These are phyloP conservation scores for Lolium perenne DNA, from an alignment of 176 grass and related monocot genomes.

Conservation along the genomic window DNA sequence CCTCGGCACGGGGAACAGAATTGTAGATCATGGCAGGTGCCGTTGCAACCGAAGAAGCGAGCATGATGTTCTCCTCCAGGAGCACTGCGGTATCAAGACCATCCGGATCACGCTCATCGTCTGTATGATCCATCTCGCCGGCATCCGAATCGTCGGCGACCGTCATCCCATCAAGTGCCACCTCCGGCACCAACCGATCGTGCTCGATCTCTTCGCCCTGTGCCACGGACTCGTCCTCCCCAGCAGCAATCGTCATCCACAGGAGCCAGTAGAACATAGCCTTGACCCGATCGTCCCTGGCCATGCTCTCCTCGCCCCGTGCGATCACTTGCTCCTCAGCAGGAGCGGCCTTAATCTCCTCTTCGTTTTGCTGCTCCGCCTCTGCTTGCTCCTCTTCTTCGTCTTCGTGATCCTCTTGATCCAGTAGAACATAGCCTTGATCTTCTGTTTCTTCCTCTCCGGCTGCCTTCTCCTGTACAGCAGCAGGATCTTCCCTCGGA, in stretches of 20 bases:
- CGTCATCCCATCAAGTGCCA: slow-evolving; percentile 60
- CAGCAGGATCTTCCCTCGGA: neutral
- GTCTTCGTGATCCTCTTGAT: slow-evolving; percentile 60
- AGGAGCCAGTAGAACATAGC: neutral
- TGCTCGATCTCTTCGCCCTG: slow-evolving; percentile 43
- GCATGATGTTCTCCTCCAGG: slow-evolving; percentile 65
- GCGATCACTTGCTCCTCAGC: slow-evolving; percentile 35
- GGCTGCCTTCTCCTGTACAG: neutral
- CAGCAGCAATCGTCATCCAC: neutral
- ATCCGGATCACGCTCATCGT: slow-evolving; percentile 19
- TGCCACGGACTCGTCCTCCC: slow-evolving; percentile 51
- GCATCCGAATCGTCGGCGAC: slow-evolving; percentile 34
- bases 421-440: slow-evolving; percentile 43
- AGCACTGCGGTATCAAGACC: slow-evolving; percentile 51
- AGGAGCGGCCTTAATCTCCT: neutral
- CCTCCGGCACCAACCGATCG: slow-evolving; percentile 52
- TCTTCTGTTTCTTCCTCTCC: slow-evolving; percentile 20
- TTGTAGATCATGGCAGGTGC: neutral
- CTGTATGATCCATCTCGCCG: neutral
- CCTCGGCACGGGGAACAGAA: neutral
- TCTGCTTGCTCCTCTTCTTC: slow-evolving; percentile 32
- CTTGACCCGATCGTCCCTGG: slow-evolving; percentile 39
- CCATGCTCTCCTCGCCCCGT: slow-evolving; percentile 38
- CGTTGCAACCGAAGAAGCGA: slow-evolving; percentile 32
- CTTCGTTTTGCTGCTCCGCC: slow-evolving; percentile 4